Evolutionary conservation across 192 early-diverging fungal genomes (phyloP), one percentile per base, ranked within the genome.

Genomic region (Gonapodya sp.): DNA sequence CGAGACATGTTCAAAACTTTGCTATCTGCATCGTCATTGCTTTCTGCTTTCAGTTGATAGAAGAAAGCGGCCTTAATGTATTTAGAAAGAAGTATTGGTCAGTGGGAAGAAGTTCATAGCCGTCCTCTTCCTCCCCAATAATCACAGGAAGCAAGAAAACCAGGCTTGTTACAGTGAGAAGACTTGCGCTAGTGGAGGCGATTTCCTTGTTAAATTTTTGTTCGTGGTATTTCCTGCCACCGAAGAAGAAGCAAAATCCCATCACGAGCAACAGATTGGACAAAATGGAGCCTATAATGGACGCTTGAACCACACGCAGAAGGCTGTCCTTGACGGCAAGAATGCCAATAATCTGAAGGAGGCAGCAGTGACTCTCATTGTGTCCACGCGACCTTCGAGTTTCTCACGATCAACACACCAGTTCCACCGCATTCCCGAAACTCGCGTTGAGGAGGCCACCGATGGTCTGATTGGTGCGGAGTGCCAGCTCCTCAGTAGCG

Each of bases 351-450:
- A 98, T 92, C 85, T 83, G 78, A 78, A 81, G 2, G 36, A 72
- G 64, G 16, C 64, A 72, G 64, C 30, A 72, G 64, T 72, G 16
- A n/a, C n/a, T n/a, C n/a, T n/a, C n/a, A n/a, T n/a, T n/a, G n/a
- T 18, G 64, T 72, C 64, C 64, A 30, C 64, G 30, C 16, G 64
- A 18, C 64, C 64, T 16, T 72, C 64, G 64, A 72, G 30, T 18
- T 30, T 16, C 16, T 16, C 16, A 72, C 16, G 16, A 0, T 1
- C 35, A 1, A 14, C 79, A 0, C 73, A 79, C 86, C 34, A 95
- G 82, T 82, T 96, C 94, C 2, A 98, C 94, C 0, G 94, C 93
- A 80, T 97, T 98, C 35, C 96, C 95, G 84, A 94, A 93, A 18
- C 86, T 87, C 0, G 91, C 91, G 81, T 93, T 93, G 72, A 98